Evolutionary conservation across 2,329 filamentous ascomycete genomes (phyloP), one percentile per base, ranked within the genome.

Genomic region (Chrysoporthe cubensis): DNA sequence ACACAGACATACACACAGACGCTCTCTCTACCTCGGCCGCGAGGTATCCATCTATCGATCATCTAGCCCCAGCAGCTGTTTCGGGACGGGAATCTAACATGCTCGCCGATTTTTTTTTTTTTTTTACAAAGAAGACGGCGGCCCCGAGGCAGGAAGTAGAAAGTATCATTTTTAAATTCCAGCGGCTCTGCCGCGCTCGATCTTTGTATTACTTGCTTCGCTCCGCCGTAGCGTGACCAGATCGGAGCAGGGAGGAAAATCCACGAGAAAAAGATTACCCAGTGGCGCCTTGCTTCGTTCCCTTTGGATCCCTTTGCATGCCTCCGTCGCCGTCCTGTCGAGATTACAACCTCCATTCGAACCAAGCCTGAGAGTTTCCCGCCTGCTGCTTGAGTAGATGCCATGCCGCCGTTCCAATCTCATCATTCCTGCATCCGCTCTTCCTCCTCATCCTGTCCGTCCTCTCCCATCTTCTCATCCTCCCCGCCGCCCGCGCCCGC

Each of bases 401-500:
- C 50, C 48, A 50, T 50, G 26, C 21, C 14, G 11, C 32, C 21
- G 7, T 32, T 54, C 18, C 18, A 46, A 5, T 13, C 42, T 48
- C 46, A 64, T 5, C 26, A 52, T 21, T 34, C 62, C 8, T 26
- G 26, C 26, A 26, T 26, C 26, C 26, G 26, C 26, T 37, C 32
- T 26, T 1, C 9, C 32, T 8, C 43, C 46, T 34, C 26, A 26
- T 26, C 26, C 26, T 26, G 26, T 2, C 26, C 26, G 26, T 26
- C 66, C 2, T 26, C 57, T 18, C 26, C 71, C 62, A 62, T 71
- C 50, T 16, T 34, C 18, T 57, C 16, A 8, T 37, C 61, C 5
- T 2, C 42, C 32, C 43, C 34, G 42, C 21, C 11, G 21, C 50
- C 50, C 26, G 2, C 26, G 11, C 50, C 26, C 7, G 50, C 5